Evolutionary conservation across 202 grass and related monocot genomes (phyloP).

Genomic region (Carex sylvatica): DNA sequence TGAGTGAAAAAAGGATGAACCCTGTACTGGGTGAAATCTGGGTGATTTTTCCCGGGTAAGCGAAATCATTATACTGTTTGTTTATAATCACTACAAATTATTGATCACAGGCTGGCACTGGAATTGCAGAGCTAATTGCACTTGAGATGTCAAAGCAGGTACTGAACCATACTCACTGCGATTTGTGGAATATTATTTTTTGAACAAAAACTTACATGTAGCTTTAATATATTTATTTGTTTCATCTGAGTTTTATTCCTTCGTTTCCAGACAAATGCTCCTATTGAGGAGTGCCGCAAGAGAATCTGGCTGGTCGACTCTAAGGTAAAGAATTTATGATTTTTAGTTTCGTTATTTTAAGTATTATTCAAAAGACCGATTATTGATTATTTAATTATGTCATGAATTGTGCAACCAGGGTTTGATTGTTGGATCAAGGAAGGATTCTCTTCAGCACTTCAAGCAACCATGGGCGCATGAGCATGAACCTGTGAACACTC

Average conservation of each 20-base stretch:
- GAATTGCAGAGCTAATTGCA: slow-evolving; percentile 96
- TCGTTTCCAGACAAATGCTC: slow-evolving; percentile 63
- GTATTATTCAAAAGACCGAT: neutral
- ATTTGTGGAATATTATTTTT: neutral
- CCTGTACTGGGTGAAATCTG: too few species aligned
- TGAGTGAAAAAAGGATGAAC: too few species aligned
- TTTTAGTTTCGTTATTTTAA: slow-evolving; percentile 23
- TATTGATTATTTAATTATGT: slow-evolving; percentile 5
- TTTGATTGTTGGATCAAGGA: slow-evolving; percentile 74
- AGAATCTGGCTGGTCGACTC: slow-evolving; percentile 96
- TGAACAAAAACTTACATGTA: neutral
- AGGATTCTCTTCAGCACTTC: slow-evolving; percentile 70
- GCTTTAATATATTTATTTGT: slow-evolving; percentile 25
- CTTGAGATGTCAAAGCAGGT: slow-evolving; percentile 97
- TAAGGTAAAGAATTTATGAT: slow-evolving; percentile 43
- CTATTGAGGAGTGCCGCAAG: slow-evolving; percentile 87
- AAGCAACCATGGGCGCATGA: slow-evolving; percentile 97
- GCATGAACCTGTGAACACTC: slow-evolving; percentile 55
- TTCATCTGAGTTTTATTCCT: slow-evolving; percentile 18
- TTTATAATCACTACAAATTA: slow-evolving; percentile 6
- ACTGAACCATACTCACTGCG: slow-evolving; percentile 16
- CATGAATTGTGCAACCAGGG: slow-evolving; percentile 53
- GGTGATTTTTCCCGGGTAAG: too few species aligned
- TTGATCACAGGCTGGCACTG: slow-evolving; percentile 90
- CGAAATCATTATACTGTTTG: neutral